These are phyloP conservation scores for Serendipita sp. DNA, from an alignment of 768 basidiomycete species.

Conservation along the genomic window DNA sequence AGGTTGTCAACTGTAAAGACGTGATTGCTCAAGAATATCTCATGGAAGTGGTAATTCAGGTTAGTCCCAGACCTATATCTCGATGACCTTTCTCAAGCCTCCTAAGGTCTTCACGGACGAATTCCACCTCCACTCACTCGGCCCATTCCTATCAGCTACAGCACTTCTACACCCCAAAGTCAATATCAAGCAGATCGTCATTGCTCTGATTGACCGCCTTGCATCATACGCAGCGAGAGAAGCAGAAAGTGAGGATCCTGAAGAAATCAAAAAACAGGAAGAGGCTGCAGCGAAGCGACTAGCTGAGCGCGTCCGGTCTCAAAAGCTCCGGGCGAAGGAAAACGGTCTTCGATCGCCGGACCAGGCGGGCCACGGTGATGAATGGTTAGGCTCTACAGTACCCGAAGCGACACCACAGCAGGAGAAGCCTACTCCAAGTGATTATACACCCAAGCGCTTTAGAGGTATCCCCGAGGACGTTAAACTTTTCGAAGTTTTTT, in stretches of 20 bases:
- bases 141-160: conserved; percentile 88
- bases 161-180: conserved; percentile 95
- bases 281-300: conserved; percentile 81
- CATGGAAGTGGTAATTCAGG: conserved; percentile 99
- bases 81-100: neutral
- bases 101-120: conserved; percentile 93
- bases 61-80: conserved; percentile 18
- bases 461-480: conserved; percentile 91
- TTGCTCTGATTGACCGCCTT: conserved; percentile 88
- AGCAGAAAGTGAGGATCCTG: conserved; percentile 90
- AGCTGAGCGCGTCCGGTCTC: conserved; percentile 68
- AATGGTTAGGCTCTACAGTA: conserved; percentile 20
- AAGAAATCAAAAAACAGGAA: conserved; percentile 84
- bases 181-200: conserved; percentile 97
- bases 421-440: conserved; percentile 12
- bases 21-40: conserved; percentile 97
- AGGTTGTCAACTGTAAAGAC: conserved; percentile 96
- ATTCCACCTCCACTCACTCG: conserved; percentile 92
- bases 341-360: conserved; percentile 26
- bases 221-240: conserved; percentile 94
- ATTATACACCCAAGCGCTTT: conserved; percentile 53
- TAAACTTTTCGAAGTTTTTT: conserved; percentile 93
- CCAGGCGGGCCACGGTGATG: conserved; percentile 19
- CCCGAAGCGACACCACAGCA: conserved; percentile 14
- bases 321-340: conserved; percentile 48